Conservation (phyloP, 148 eudicot species). For the Camellia sinensis region DNA sequence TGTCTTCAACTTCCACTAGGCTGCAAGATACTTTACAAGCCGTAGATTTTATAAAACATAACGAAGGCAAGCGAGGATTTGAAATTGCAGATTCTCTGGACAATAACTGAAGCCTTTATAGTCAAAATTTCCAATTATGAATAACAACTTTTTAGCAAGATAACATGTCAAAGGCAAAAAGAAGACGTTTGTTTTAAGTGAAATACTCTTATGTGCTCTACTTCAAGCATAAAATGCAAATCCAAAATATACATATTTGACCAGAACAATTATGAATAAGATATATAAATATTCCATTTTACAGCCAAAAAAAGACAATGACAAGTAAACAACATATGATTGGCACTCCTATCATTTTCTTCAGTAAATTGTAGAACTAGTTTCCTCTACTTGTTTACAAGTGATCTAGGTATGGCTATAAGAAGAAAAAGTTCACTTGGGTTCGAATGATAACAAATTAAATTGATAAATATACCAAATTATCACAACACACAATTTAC, state of each 20-base stretch:
- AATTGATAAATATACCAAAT: no score
- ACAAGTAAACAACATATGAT: background rate
- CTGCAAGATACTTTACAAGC: constrained; percentile 28
- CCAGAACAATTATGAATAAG: background rate
- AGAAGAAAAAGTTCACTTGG: no score
- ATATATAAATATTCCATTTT: background rate
- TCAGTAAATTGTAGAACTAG: background rate
- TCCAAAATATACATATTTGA: background rate
- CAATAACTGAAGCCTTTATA: constrained; percentile 54
- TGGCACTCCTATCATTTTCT: background rate
- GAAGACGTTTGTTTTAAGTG: background rate
- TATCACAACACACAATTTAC: no score
- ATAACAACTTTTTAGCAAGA: background rate
- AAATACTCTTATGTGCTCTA: background rate
- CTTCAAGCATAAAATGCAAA: background rate
- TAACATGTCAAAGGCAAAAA: background rate
- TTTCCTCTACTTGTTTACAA: background rate
- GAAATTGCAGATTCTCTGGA: constrained; percentile 53
- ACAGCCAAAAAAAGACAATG: background rate
- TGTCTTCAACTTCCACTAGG: constrained; percentile 51
- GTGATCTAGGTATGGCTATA: background rate
- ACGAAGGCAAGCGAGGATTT: constrained; percentile 16
- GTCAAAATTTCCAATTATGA: constrained; percentile 28
- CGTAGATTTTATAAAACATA: constrained; percentile 16
- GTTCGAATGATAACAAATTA: no score